These are phyloP conservation scores for Priceomyces melissophilus DNA, from an alignment of 805 yeast genomes.

Conservation along the genomic window DNA sequence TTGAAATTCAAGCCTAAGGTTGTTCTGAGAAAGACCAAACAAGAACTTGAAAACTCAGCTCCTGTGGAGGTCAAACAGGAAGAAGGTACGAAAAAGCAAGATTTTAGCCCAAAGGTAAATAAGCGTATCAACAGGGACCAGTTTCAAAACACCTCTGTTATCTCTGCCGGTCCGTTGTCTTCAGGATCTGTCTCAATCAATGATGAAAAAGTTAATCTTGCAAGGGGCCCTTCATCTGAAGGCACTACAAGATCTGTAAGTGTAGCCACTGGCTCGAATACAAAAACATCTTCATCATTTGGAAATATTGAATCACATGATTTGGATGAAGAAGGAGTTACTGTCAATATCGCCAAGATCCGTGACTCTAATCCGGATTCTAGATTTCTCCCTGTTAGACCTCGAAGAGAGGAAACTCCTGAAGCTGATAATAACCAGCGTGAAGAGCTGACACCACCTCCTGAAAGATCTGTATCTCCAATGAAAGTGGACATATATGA, in stretches of 20 bases:
- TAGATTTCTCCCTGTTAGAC: slow-evolving; percentile 67
- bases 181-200: slow-evolving; percentile 52
- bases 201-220: background rate
- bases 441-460: slow-evolving; percentile 2
- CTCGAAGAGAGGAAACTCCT: slow-evolving; percentile 47
- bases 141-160: slow-evolving; percentile 56
- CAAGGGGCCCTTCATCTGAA: background rate
- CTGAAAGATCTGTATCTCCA: slow-evolving; percentile 8
- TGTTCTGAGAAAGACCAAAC: slow-evolving; percentile 79
- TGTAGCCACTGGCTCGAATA: slow-evolving; percentile 22
- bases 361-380: slow-evolving; percentile 48
- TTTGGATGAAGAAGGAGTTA: slow-evolving; percentile 38
- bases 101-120: slow-evolving; percentile 30
- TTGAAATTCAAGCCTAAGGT: slow-evolving; percentile 82
- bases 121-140: slow-evolving; percentile 32
- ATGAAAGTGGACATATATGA: slow-evolving; percentile 11
- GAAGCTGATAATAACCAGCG: background rate
- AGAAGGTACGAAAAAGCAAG: slow-evolving; percentile 15
- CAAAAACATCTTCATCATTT: background rate
- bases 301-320: slow-evolving; percentile 17
- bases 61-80: slow-evolving; percentile 46
- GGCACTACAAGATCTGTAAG: background rate
- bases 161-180: slow-evolving; percentile 71
- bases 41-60: slow-evolving; percentile 77
- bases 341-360: slow-evolving; percentile 59